A percentile compares a stretch with the other conserved stretches of the same genome.
Evolutionary conservation across 257 asterid species (phyloP).

Genomic region (Lantana camara): DNA sequence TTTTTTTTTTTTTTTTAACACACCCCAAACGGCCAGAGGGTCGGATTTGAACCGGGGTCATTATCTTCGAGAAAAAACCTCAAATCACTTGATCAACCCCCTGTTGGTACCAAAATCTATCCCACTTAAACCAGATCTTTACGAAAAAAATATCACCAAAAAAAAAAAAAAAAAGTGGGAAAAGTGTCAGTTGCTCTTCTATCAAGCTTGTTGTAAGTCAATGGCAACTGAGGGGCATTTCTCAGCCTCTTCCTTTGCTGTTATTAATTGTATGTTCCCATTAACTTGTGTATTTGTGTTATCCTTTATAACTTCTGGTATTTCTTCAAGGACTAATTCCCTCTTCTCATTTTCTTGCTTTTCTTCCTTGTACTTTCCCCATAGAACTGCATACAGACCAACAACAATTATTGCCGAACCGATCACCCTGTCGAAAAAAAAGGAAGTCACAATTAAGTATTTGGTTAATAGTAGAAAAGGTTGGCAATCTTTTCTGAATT

Average conservation of each 20-base stretch:
- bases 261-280: constrained; percentile 23
- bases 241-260: constrained; percentile 2
- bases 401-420: constrained; percentile 52
- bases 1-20: no score
- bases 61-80: no score
- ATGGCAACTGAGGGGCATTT: constrained; percentile 38
- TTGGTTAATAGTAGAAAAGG: no score
- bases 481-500: no score
- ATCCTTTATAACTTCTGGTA: constrained; percentile 49
- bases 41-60: no score
- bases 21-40: no score
- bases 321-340: constrained; percentile 24
- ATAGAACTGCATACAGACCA: constrained; percentile 60
- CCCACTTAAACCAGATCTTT: constrained; percentile 22
- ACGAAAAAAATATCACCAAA: neutral
- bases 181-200: neutral
- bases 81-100: no score
- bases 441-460: neutral
- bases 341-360: constrained; percentile 26
- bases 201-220: constrained; percentile 39
- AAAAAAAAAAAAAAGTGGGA: constrained; percentile 1
- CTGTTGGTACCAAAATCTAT: constrained; percentile 35
- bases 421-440: constrained; percentile 38
- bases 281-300: constrained; percentile 17
- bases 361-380: constrained; percentile 72